Evolutionary conservation across 75 land plant species (phyloP).

Genomic region (Pinus tabuliformis): DNA sequence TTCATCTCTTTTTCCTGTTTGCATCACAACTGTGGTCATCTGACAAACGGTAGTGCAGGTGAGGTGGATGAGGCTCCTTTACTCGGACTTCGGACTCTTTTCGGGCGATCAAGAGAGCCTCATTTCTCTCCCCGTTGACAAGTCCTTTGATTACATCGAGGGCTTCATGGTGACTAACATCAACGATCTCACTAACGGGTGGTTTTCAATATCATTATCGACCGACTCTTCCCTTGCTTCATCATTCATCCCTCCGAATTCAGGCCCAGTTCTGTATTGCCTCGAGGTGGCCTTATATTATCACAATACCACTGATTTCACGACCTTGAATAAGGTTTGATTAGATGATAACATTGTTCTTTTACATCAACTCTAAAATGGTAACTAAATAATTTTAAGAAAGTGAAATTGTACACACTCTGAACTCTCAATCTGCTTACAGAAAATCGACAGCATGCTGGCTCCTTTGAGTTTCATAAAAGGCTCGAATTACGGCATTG

Average conservation of each 20-base stretch:
- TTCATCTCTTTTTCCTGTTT: no score
- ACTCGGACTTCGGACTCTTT: slow-evolving; percentile 60
- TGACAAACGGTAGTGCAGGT: slow-evolving; percentile 29
- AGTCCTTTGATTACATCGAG: slow-evolving; percentile 80
- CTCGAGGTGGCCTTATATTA: slow-evolving; percentile 70
- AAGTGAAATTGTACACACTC: no score
- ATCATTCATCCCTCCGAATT: slow-evolving; percentile 13
- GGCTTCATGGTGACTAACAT: slow-evolving; percentile 77
- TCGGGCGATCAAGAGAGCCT: slow-evolving; percentile 60
- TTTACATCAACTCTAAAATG: no score
- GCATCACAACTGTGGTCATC: no score
- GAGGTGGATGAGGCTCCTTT: slow-evolving; percentile 58
- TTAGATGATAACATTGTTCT: no score
- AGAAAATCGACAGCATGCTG: slow-evolving; percentile 41
- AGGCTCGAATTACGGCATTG: slow-evolving; percentile 42
- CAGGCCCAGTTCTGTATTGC: slow-evolving; percentile 70
- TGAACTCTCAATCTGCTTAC: neutral
- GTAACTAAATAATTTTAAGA: no score
- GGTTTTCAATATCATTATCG: slow-evolving; percentile 48
- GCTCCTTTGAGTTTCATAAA: slow-evolving; percentile 31
- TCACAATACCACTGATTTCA: slow-evolving; percentile 13
- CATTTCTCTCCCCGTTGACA: slow-evolving; percentile 22
- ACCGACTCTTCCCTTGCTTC: slow-evolving; percentile 34
- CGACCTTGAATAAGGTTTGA: slow-evolving; percentile 29
- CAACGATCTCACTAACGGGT: slow-evolving; percentile 54